Evolutionary conservation across 331 rosid species (phyloP).

Genomic region (Arachis monticola): DNA sequence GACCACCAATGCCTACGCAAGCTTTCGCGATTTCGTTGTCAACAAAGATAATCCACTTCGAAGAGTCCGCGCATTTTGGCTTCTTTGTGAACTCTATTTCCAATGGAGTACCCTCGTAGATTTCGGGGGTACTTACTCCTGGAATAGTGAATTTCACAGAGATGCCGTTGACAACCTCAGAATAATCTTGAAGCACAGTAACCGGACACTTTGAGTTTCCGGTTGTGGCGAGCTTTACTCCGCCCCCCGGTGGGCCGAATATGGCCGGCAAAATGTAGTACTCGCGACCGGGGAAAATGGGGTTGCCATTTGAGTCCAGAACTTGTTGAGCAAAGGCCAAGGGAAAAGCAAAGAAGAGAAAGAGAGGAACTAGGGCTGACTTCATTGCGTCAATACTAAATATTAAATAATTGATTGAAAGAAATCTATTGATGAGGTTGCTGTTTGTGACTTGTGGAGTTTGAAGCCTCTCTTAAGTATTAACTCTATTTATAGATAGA

Average conservation of each 20-base stretch:
- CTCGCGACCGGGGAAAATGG: neutral
- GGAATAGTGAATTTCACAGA: too few species aligned
- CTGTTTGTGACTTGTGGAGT: too few species aligned
- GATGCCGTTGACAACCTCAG: too few species aligned
- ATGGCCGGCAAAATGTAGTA: neutral
- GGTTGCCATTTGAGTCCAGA: conserved; percentile 8
- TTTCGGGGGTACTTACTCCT: too few species aligned
- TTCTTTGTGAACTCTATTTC: too few species aligned
- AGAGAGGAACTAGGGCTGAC: neutral
- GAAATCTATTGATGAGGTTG: too few species aligned
- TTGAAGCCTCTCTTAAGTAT: too few species aligned
- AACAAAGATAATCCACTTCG: neutral
- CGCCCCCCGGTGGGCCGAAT: neutral
- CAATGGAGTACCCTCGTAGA: too few species aligned
- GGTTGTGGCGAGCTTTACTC: neutral
- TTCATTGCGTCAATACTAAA: too few species aligned
- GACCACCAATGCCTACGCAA: neutral
- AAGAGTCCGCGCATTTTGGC: neutral
- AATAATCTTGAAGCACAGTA: neutral
- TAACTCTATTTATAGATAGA: too few species aligned
- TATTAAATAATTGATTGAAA: too few species aligned
- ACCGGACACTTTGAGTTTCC: neutral
- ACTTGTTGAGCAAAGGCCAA: conserved; percentile 5
- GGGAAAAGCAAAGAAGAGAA: conserved; percentile 17
- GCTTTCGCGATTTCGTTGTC: neutral